phyloP scores from a whole-genome alignment of 768 basidiomycete genomes.

The Erythrobasidium yunnanense region DNA sequence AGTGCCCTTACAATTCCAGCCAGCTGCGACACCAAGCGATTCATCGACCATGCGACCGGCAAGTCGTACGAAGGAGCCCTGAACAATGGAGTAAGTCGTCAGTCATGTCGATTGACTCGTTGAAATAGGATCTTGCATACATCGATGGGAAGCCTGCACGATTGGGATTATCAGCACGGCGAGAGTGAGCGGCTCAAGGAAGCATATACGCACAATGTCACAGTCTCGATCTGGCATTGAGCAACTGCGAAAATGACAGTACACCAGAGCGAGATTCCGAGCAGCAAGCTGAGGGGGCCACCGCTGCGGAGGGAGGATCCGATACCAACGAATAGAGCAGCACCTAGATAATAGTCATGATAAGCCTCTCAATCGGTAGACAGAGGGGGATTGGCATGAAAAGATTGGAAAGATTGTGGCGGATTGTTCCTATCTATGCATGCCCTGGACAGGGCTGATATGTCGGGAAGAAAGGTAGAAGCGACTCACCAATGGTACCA shows the following conservation, averaged over 20 bases:
- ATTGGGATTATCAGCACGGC: too few relatives aligned
- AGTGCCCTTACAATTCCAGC: slow-evolving; percentile 22
- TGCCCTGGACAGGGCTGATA: background rate
- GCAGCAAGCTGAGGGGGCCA: slow-evolving; percentile 19
- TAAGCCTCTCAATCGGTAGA: too few relatives aligned
- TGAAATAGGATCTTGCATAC: too few relatives aligned
- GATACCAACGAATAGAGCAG: slow-evolving; percentile 28
- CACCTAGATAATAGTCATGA: background rate
- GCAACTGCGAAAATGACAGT: slow-evolving; percentile 15
- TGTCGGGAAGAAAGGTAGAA: background rate
- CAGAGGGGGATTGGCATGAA: background rate
- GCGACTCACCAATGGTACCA: slow-evolving; percentile 19
- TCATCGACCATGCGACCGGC: slow-evolving; percentile 28
- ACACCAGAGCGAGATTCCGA: slow-evolving; percentile 20
- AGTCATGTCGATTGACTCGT: too few relatives aligned
- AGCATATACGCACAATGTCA: background rate
- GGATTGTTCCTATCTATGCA: background rate
- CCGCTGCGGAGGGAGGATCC: slow-evolving; percentile 21
- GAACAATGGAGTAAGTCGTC: too few relatives aligned
- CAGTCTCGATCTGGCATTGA: slow-evolving; percentile 28
- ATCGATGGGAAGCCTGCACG: slow-evolving; percentile 23
- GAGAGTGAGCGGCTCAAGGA: too few relatives aligned
- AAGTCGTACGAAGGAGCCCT: slow-evolving; percentile 26
- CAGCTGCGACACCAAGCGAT: slow-evolving; percentile 23
- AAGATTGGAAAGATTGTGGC: background rate